Evolutionary conservation across 805 yeast genomes (phyloP).

Genomic region (Schwanniomyces pseudopolymorphus): DNA sequence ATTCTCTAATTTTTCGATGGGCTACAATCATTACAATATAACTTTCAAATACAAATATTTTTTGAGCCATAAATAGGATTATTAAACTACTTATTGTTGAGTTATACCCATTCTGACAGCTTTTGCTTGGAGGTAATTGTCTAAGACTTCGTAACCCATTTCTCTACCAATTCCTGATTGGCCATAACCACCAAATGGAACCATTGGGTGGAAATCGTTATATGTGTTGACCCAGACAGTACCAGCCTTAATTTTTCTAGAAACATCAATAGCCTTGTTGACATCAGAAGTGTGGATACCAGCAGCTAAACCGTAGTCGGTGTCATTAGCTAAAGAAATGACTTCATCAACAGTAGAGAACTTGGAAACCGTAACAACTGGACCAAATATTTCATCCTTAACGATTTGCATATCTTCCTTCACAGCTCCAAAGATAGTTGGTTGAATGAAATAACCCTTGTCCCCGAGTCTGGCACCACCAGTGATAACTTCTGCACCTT

Average conservation of each 20-base stretch:
- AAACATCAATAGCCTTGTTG: slow-evolving; percentile 71
- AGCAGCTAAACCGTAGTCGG: slow-evolving; percentile 85
- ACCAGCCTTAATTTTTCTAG: slow-evolving; percentile 79
- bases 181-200: slow-evolving; percentile 93
- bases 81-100: slow-evolving; percentile 5
- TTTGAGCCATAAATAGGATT: neutral
- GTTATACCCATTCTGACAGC: slow-evolving; percentile 63
- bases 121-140: slow-evolving; percentile 81
- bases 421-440: slow-evolving; percentile 86
- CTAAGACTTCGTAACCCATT: slow-evolving; percentile 85
- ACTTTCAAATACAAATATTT: too few species aligned
- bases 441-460: slow-evolving; percentile 71
- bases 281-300: slow-evolving; percentile 81
- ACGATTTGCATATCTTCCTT: slow-evolving; percentile 71
- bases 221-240: slow-evolving; percentile 90
- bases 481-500: slow-evolving; percentile 79
- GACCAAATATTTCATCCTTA: slow-evolving; percentile 92
- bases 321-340: slow-evolving; percentile 72
- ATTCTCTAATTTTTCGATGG: too few species aligned
- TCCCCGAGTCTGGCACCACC: slow-evolving; percentile 79
- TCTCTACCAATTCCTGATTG: slow-evolving; percentile 93
- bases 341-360: slow-evolving; percentile 84
- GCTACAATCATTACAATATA: too few species aligned
- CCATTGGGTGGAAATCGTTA: slow-evolving; percentile 81
- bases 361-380: slow-evolving; percentile 82